Percentiles rank a stretch among this genome's conserved stretches.
Conservation (phyloP, 2,329 filamentous ascomycete genomes). For the Thelonectria rubi region DNA sequence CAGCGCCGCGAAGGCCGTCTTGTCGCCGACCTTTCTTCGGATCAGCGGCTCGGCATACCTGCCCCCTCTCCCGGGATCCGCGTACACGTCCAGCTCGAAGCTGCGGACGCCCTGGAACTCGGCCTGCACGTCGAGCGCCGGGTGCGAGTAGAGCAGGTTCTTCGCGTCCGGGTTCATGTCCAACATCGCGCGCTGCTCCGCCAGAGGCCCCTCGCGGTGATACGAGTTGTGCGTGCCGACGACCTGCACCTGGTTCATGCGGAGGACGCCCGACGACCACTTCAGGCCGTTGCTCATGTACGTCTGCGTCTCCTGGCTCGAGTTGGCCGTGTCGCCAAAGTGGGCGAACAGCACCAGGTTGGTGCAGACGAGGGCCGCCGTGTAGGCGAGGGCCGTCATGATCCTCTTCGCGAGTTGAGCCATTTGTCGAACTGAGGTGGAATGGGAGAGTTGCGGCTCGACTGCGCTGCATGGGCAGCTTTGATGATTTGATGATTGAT, state of each 20-base stretch:
- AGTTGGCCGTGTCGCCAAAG: background rate
- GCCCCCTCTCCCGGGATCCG: constrained; percentile 58
- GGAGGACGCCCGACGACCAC: constrained; percentile 47
- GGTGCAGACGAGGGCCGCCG: background rate
- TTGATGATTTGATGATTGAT: background rate
- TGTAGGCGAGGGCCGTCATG: background rate
- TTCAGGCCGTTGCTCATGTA: constrained; percentile 44
- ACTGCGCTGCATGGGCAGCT: too few species aligned
- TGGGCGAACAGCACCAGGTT: background rate
- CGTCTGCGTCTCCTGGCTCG: constrained; percentile 34
- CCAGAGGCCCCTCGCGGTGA: constrained; percentile 54
- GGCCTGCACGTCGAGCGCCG: constrained; percentile 54
- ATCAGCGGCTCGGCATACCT: constrained; percentile 57
- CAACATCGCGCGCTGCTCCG: constrained; percentile 53
- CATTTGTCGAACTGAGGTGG: background rate
- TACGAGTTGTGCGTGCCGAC: constrained; percentile 63
- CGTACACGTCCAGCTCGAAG: constrained; percentile 59
- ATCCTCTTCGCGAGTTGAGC: background rate
- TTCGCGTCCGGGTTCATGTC: constrained; percentile 47
- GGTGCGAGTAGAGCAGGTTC: constrained; percentile 59
- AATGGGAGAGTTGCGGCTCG: background rate
- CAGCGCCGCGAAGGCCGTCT: constrained; percentile 48
- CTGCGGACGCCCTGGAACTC: constrained; percentile 56
- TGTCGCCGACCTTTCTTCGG: constrained; percentile 48
- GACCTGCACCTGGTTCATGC: constrained; percentile 62